Conservation (phyloP, 1,284 basidiomycete species). For the Pseudozyma tsukubaensis region DNA sequence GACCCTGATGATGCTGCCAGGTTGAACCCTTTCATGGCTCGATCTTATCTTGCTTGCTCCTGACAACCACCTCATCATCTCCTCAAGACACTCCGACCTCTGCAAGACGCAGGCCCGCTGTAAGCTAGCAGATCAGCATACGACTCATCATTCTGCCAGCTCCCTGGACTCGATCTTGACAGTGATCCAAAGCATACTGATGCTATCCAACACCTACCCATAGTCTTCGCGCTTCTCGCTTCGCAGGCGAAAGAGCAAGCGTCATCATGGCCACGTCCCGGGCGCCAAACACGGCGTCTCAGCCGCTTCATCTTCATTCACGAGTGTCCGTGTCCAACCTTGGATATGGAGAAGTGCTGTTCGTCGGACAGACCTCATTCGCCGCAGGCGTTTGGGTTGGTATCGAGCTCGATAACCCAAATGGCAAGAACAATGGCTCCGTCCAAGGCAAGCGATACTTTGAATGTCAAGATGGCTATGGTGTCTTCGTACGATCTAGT, state of each 20-base stretch:
- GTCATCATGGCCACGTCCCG: conserved; percentile 23
- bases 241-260: background rate
- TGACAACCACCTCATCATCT: background rate
- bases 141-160: too few species aligned
- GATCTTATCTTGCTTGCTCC: background rate
- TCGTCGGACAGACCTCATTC: conserved; percentile 84
- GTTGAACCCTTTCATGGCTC: conserved; percentile 1
- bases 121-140: too few species aligned
- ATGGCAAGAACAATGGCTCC: conserved; percentile 95
- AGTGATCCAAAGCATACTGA: too few species aligned
- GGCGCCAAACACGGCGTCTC: conserved; percentile 23
- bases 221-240: background rate
- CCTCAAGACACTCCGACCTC: background rate
- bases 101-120: too few species aligned
- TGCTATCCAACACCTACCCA: background rate
- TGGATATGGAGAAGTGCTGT: conserved; percentile 86
- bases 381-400: conserved; percentile 93
- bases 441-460: conserved; percentile 89
- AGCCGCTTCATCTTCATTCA: conserved; percentile 56
- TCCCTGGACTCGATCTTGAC: too few species aligned
- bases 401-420: conserved; percentile 79
- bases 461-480: conserved; percentile 79
- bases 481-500: conserved; percentile 89
- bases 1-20: background rate
- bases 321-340: conserved; percentile 61